A percentile compares a stretch with the other conserved stretches of the same genome.
Conservation (phyloP, 306 rosid genomes). For the Cucumis melo region DNA sequence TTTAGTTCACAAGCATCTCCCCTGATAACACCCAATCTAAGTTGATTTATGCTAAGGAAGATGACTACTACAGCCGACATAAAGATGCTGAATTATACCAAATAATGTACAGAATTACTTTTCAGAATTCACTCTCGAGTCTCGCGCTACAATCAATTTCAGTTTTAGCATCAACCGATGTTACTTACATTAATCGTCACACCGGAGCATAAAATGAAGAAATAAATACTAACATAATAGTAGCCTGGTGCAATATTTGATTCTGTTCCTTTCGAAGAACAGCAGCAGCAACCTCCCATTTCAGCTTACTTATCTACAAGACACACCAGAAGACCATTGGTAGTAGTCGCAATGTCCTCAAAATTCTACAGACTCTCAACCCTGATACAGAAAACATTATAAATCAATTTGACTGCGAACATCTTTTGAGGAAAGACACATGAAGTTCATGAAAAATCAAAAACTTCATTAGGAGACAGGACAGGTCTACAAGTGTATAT, state of each 20-base stretch:
- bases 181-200: background rate
- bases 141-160: background rate
- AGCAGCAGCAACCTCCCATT: constrained; percentile 94
- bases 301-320: constrained; percentile 23
- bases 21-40: background rate
- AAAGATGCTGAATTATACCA: background rate
- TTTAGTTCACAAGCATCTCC: background rate
- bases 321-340: constrained; percentile 14
- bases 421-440: background rate
- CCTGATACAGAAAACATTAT: background rate
- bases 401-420: background rate
- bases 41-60: background rate
- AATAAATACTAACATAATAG: constrained; percentile 40
- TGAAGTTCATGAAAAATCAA: background rate
- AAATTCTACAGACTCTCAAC: constrained; percentile 5
- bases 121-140: background rate
- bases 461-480: background rate
- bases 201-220: background rate
- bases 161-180: background rate
- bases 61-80: background rate
- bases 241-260: constrained; percentile 34
- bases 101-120: background rate
- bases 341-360: constrained; percentile 26
- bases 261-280: constrained; percentile 45
- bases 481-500: background rate